Percentiles rank a stretch among this genome's conserved stretches.
phyloP scores from a whole-genome alignment of 2,329 filamentous ascomycete genomes.

The Arthrobotrys pseudoclavata region DNA sequence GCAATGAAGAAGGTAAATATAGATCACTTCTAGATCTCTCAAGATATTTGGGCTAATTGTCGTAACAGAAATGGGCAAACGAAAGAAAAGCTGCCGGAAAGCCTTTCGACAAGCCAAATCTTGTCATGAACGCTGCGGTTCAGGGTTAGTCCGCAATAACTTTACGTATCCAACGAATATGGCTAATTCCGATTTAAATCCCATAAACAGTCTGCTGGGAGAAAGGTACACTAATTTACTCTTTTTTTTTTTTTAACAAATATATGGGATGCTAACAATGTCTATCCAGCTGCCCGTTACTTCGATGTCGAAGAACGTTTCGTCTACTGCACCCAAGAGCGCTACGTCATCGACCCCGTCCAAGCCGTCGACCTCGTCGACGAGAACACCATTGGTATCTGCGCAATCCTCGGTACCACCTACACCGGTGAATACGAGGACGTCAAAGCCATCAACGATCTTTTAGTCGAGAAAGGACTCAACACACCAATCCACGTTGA shows the following conservation, averaged over 20 bases:
- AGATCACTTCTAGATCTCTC: not conserved
- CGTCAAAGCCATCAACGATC: slow-evolving; percentile 89
- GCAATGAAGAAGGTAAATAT: slow-evolving; percentile 86
- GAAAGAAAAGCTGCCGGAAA: slow-evolving; percentile 86
- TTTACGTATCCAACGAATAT: not conserved
- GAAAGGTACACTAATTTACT: slow-evolving; percentile 36
- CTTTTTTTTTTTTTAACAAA: not conserved
- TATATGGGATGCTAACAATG: not conserved
- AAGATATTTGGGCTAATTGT: not conserved
- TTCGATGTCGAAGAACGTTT: slow-evolving; percentile 94
- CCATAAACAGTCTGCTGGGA: slow-evolving; percentile 46
- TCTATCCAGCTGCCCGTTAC: slow-evolving; percentile 73
- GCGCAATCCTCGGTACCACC: slow-evolving; percentile 88
- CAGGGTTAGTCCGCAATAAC: slow-evolving; percentile 99
- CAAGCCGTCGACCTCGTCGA: slow-evolving; percentile 74
- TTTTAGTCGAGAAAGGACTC: slow-evolving; percentile 80
- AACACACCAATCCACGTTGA: slow-evolving; percentile 94
- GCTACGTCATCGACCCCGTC: slow-evolving; percentile 75
- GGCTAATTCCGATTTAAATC: not conserved
- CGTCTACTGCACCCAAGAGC: slow-evolving; percentile 74
- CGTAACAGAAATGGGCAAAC: slow-evolving; percentile 77
- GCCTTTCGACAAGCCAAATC: slow-evolving; percentile 83
- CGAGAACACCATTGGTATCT: slow-evolving; percentile 88
- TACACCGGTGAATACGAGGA: slow-evolving; percentile 98
- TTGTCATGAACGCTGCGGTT: slow-evolving; percentile 95